Conservation (phyloP, 1,139 yeast species). For the Candida frijolesensis region DNA sequence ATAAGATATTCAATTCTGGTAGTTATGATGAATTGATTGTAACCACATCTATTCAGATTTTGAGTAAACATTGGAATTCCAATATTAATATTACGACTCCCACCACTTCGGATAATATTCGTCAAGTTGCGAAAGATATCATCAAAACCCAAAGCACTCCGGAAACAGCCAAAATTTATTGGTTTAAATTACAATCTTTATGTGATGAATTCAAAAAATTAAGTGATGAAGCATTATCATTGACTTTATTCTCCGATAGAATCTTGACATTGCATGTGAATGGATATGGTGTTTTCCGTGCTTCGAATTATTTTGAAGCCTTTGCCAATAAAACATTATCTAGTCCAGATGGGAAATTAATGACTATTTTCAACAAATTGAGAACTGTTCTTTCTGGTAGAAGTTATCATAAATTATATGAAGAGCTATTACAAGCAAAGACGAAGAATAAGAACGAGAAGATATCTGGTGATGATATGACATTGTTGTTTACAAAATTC, state of each 20-base stretch:
- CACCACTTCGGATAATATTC: slow-evolving; percentile 11
- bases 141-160: slow-evolving; percentile 17
- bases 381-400: slow-evolving; percentile 28
- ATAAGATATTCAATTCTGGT: slow-evolving; percentile 50
- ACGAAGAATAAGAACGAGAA: neutral
- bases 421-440: slow-evolving; percentile 16
- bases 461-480: slow-evolving; percentile 14
- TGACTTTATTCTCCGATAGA: slow-evolving; percentile 15
- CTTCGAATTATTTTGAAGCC: slow-evolving; percentile 35
- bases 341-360: slow-evolving; percentile 22
- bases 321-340: slow-evolving; percentile 18
- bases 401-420: slow-evolving; percentile 26
- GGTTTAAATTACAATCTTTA: slow-evolving; percentile 63
- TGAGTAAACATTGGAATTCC: slow-evolving; percentile 26
- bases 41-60: slow-evolving; percentile 38
- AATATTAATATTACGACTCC: slow-evolving; percentile 8
- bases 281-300: slow-evolving; percentile 37
- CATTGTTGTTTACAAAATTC: slow-evolving; percentile 24
- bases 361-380: slow-evolving; percentile 24
- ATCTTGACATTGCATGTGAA: slow-evolving; percentile 32
- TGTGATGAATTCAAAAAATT: slow-evolving; percentile 68
- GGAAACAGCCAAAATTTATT: slow-evolving; percentile 22
- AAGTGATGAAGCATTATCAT: slow-evolving; percentile 51
- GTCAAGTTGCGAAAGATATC: slow-evolving; percentile 26
- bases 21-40: slow-evolving; percentile 48